Evolutionary conservation across 768 basidiomycete species (phyloP).

Genomic region (Lepiota brunneoincarnata): DNA sequence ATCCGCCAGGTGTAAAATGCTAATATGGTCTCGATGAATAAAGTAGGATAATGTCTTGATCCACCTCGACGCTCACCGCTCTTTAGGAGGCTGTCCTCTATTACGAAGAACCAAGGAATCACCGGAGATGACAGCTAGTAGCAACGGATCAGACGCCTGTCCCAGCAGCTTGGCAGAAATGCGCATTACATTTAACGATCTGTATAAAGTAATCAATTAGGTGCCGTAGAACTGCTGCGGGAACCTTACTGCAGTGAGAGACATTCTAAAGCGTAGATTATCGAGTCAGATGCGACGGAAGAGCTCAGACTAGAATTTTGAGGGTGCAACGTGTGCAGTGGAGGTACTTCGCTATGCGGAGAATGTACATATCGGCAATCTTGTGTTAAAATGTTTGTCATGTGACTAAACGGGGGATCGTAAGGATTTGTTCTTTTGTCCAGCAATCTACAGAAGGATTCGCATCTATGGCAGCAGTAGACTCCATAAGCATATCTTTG

Average conservation of each 20-base stretch:
- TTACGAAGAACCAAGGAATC: conserved; percentile 86
- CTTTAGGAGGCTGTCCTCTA: conserved; percentile 85
- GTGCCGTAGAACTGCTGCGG: neutral
- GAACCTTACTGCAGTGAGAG: conserved; percentile 69
- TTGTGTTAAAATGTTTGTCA: neutral
- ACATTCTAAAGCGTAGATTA: conserved; percentile 40
- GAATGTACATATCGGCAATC: neutral
- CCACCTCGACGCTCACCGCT: conserved; percentile 52
- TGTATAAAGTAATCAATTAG: conserved; percentile 20
- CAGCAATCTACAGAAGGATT: neutral
- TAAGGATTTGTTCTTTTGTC: too few species aligned
- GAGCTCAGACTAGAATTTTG: neutral
- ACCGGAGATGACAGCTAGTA: conserved; percentile 81
- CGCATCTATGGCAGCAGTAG: conserved; percentile 3
- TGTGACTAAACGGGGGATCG: conserved; percentile 5
- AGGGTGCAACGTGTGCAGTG: conserved; percentile 9
- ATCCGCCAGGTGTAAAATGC: conserved; percentile 88
- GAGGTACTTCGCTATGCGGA: neutral
- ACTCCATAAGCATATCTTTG: neutral
- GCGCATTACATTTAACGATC: conserved; percentile 59
- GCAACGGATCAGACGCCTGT: conserved; percentile 21
- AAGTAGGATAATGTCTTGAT: neutral
- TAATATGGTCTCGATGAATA: conserved; percentile 25
- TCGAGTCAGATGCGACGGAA: neutral
- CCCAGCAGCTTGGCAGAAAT: conserved; percentile 2